phyloP scores from a whole-genome alignment of 2,329 filamentous ascomycete genomes.

The Delphinella strobiligena region DNA sequence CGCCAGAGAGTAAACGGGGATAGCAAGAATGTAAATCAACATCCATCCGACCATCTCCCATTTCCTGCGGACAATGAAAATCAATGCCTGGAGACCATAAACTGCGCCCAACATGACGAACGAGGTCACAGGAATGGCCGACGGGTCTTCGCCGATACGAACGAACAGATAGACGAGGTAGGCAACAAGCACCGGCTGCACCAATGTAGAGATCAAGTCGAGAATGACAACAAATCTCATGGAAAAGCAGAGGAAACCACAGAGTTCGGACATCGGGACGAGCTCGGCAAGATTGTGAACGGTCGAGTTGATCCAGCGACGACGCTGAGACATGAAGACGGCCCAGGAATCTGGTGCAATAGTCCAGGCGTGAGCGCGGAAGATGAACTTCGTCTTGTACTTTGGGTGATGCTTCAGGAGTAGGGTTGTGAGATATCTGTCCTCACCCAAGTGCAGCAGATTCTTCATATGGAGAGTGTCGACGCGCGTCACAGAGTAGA shows the following conservation, averaged over 20 bases:
- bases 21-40: constrained; percentile 84
- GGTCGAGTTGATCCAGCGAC: constrained; percentile 99
- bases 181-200: constrained; percentile 80
- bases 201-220: constrained; percentile 80
- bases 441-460: constrained; percentile 86
- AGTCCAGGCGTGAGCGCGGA: constrained; percentile 86
- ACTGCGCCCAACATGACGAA: constrained; percentile 90
- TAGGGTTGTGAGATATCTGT: constrained; percentile 91
- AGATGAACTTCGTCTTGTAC: constrained; percentile 98
- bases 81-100: constrained; percentile 91
- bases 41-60: constrained; percentile 99
- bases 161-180: constrained; percentile 88
- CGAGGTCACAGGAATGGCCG: constrained; percentile 65
- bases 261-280: constrained; percentile 84
- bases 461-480: constrained; percentile 99
- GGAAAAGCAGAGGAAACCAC: constrained; percentile 99
- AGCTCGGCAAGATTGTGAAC: constrained; percentile 96
- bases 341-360: constrained; percentile 89
- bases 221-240: constrained; percentile 98
- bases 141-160: constrained; percentile 48
- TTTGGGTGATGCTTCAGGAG: constrained; percentile 83
- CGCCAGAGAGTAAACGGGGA: constrained; percentile 82
- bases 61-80: constrained; percentile 91
- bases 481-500: constrained; percentile 85
- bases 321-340: constrained; percentile 94